phyloP scores from a whole-genome alignment of 2,329 filamentous ascomycete species.

The Aspergillus melleus region DNA sequence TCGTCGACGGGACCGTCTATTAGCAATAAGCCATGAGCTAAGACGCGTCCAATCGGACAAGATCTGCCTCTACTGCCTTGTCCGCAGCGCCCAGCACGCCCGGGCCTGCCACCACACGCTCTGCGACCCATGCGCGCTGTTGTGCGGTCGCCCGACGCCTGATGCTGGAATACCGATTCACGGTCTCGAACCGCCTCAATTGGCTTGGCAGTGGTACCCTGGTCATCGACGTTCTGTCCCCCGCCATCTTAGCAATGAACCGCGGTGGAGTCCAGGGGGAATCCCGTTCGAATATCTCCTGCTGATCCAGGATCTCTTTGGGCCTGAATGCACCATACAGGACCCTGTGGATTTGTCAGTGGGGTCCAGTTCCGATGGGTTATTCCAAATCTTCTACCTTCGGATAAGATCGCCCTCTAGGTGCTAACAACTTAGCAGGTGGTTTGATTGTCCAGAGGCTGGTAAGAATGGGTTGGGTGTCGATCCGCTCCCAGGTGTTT shows the following conservation, averaged over 20 bases:
- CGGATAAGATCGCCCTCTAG: background rate
- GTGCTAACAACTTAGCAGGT: background rate
- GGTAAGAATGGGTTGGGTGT: background rate
- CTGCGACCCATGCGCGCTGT: slow-evolving; percentile 21
- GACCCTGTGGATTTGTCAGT: background rate
- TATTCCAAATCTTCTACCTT: background rate
- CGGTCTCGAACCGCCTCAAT: slow-evolving; percentile 15
- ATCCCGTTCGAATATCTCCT: background rate
- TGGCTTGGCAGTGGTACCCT: slow-evolving; percentile 15
- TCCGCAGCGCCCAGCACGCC: slow-evolving; percentile 15
- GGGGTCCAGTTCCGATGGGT: background rate
- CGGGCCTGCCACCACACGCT: slow-evolving; percentile 21
- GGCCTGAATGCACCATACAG: background rate
- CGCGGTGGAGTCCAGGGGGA: too few relatives aligned
- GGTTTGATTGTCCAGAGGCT: background rate
- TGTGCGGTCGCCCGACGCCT: slow-evolving; percentile 13
- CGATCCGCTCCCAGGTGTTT: slow-evolving; percentile 14
- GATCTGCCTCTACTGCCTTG: slow-evolving; percentile 24
- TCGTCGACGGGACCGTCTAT: background rate
- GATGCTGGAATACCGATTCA: slow-evolving; percentile 19
- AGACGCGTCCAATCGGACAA: slow-evolving; percentile 14
- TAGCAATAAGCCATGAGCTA: slow-evolving; percentile 10
- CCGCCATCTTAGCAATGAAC: too few relatives aligned
- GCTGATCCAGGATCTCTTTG: background rate
- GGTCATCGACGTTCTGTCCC: slow-evolving; percentile 21